Conservation (phyloP, 1,284 basidiomycete species). For the Apiotrichum sp. region DNA sequence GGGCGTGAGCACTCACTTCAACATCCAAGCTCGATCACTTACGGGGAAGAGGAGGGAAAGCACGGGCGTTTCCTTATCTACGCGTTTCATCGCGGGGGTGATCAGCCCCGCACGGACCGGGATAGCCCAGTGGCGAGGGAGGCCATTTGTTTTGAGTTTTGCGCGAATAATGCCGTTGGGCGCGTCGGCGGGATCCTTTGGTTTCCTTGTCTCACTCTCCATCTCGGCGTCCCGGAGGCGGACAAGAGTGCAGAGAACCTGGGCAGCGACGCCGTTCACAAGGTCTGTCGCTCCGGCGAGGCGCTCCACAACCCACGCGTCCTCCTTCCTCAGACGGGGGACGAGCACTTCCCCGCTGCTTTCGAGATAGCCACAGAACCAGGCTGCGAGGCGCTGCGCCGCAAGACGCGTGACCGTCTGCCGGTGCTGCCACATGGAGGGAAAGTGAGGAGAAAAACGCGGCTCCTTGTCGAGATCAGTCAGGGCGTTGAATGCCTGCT, state of each 20-base stretch:
- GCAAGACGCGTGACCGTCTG: not conserved
- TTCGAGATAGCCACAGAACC: not conserved
- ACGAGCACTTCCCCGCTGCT: not conserved
- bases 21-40: not conserved
- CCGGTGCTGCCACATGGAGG: not conserved
- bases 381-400: not conserved
- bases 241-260: not conserved
- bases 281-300: not conserved
- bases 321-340: not conserved
- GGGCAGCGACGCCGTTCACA: not conserved
- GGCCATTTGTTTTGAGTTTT: not conserved
- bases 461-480: not conserved
- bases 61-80: not conserved
- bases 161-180: not conserved
- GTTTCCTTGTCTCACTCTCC: not conserved
- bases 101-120: not conserved
- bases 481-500: not conserved
- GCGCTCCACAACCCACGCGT: not conserved
- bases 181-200: too few species aligned
- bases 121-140: not conserved
- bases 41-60: not conserved
- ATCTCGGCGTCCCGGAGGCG: not conserved
- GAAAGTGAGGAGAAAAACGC: not conserved
- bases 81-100: not conserved
- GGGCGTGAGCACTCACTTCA: not conserved